A percentile compares a stretch with the other conserved stretches of the same genome.
Evolutionary conservation across 495 filamentous ascomycete genomes (phyloP).

Genomic region (Xylaria palmicola): DNA sequence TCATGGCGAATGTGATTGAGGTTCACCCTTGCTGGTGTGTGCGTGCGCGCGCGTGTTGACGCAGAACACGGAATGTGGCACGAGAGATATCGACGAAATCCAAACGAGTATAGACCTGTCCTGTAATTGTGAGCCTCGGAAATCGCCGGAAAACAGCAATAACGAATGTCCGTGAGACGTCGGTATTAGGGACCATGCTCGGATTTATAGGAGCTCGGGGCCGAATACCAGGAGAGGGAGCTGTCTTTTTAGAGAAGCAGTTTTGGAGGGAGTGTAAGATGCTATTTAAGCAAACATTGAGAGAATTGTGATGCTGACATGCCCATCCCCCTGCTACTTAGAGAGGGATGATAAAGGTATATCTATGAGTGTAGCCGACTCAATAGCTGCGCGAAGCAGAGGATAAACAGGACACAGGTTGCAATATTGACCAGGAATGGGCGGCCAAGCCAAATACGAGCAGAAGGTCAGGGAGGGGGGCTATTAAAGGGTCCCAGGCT

Average conservation of each 20-base stretch:
- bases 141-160: neutral
- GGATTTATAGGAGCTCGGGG: constrained; percentile 4
- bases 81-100: no score
- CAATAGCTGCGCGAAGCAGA: neutral
- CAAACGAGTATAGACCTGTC: neutral
- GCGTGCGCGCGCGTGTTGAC: no score
- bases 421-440: neutral
- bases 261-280: neutral
- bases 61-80: no score
- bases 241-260: neutral
- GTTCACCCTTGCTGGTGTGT: neutral
- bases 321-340: neutral
- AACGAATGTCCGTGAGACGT: neutral
- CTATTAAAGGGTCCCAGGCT: no score
- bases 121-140: neutral
- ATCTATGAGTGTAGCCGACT: neutral
- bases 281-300: neutral
- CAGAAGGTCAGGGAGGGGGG: neutral
- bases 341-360: neutral
- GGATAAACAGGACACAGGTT: neutral
- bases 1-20: constrained; percentile 15
- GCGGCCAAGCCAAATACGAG: neutral
- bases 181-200: neutral
- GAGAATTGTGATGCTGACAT: neutral
- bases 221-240: neutral